Conservation (phyloP, 1,139 yeast species). For the Lodderomyces elongisporus region DNA sequence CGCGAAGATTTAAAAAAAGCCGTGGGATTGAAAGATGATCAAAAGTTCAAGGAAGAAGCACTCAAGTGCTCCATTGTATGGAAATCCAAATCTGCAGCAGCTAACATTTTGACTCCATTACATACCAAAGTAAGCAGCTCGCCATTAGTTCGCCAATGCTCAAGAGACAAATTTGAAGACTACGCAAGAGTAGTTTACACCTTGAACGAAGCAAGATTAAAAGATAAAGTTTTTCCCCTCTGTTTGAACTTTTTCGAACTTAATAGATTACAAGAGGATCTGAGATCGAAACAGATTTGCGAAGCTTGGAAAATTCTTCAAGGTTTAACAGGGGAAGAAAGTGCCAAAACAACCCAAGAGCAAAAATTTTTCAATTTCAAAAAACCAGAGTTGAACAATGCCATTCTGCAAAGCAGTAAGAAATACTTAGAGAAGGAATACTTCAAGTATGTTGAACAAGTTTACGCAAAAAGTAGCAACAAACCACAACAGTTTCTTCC, state of each 20-base stretch:
- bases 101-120: constrained; percentile 34
- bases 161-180: constrained; percentile 61
- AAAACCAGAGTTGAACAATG: constrained; percentile 36
- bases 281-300: constrained; percentile 57
- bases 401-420: constrained; percentile 54
- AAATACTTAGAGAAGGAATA: constrained; percentile 71
- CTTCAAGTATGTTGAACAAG: constrained; percentile 64
- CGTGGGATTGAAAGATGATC: constrained; percentile 41
- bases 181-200: constrained; percentile 68
- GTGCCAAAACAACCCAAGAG: constrained; percentile 35
- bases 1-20: constrained; percentile 68
- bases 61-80: constrained; percentile 23
- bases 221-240: constrained; percentile 44
- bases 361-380: constrained; percentile 41
- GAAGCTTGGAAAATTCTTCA: constrained; percentile 62
- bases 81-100: constrained; percentile 34
- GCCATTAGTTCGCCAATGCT: constrained; percentile 28
- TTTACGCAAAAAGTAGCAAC: constrained; percentile 58
- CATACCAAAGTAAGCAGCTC: constrained; percentile 7
- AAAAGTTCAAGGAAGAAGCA: constrained; percentile 15
- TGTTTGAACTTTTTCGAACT: constrained; percentile 52
- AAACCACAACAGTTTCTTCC: constrained; percentile 42
- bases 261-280: constrained; percentile 45
- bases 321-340: constrained; percentile 35
- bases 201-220: constrained; percentile 65